phyloP scores from a whole-genome alignment of 257 asterid genomes.

The Galeopsis tetrahit region DNA sequence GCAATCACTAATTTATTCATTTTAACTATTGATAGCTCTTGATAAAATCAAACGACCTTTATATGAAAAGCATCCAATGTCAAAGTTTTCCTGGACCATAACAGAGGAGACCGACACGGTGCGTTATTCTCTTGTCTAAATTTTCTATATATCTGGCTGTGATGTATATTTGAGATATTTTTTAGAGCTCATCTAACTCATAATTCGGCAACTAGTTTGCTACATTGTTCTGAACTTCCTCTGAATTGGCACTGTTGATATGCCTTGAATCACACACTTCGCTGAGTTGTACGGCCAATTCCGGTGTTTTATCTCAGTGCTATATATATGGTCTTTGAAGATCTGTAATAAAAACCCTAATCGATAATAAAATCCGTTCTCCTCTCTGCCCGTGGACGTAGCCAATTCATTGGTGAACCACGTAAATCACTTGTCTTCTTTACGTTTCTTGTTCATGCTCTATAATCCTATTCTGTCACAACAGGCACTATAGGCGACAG shows the following conservation, averaged over 20 bases:
- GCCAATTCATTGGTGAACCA: too few species aligned
- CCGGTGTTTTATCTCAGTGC: too few species aligned
- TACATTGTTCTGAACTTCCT: constrained; percentile 29
- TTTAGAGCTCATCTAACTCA: constrained; percentile 22
- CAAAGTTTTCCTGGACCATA: constrained; percentile 94
- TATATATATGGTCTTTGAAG: too few species aligned
- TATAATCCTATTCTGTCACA: too few species aligned
- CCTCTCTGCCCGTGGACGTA: too few species aligned
- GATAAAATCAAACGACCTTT: constrained; percentile 82
- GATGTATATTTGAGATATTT: background rate
- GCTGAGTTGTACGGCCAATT: too few species aligned
- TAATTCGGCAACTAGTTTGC: constrained; percentile 17
- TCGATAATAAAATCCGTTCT: too few species aligned
- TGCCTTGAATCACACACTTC: too few species aligned
- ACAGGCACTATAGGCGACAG: background rate
- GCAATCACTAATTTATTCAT: constrained; percentile 31
- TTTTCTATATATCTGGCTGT: constrained; percentile 19
- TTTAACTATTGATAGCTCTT: constrained; percentile 61
- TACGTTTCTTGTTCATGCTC: too few species aligned
- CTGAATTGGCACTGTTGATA: constrained; percentile 1
- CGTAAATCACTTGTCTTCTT: too few species aligned
- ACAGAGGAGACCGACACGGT: constrained; percentile 94
- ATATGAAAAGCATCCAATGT: constrained; percentile 96
- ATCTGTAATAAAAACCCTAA: too few species aligned
- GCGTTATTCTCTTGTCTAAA: constrained; percentile 35